Evolutionary conservation across 2,329 filamentous ascomycete genomes (phyloP), one percentile per base, ranked within the genome.

Genomic region (Trichoderma harzianum): DNA sequence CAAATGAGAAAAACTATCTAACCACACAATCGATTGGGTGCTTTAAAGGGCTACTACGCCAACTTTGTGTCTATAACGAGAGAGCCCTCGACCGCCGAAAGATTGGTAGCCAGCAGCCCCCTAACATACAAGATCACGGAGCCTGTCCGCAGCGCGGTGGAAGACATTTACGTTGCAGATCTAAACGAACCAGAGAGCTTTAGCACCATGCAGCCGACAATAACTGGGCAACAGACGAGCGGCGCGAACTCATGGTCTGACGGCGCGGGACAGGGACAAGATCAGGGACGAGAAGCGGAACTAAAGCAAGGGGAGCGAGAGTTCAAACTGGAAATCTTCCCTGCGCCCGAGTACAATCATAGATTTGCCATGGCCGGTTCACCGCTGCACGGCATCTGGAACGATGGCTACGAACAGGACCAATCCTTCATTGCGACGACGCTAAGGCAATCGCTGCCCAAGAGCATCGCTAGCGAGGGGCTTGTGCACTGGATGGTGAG

Each of bases 11-110:
- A 18, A 57, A 26, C 5, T 62, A 57, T 12, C 47, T 63, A 66
- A 69, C 30, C 14, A 34, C 26, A 47, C 18, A 32, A 11, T 36
- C 73, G 74, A 76, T 36, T 74, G 16, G 14, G 6, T 47, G 8
- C 12, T 16, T 6, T 66, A 32, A 70, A 87, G 85, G 82, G 84
- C 57, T 80, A 86, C 62, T 80, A 83, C 30, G 82, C 83, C 26
- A 84, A 84, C 26, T 89, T 88, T 76, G 78, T 89, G 53, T 84
- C 84, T 14, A 79, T 89, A 28, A 83, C 86, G 21, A 81, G 80
- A 61, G 82, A 80, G 21, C 76, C 78, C 18, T 77, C 80, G 5
- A 82, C 80, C 14, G 86, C 84, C 14, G 71, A 74, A 3, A 74
- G 75, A 43, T 80, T 88, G n/a, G 72, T 87, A 47, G 74, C 73